Evolutionary conservation across 176 grass and related monocot genomes (phyloP), one percentile per base, ranked within the genome.

Genomic region (Triticum monococcum): DNA sequence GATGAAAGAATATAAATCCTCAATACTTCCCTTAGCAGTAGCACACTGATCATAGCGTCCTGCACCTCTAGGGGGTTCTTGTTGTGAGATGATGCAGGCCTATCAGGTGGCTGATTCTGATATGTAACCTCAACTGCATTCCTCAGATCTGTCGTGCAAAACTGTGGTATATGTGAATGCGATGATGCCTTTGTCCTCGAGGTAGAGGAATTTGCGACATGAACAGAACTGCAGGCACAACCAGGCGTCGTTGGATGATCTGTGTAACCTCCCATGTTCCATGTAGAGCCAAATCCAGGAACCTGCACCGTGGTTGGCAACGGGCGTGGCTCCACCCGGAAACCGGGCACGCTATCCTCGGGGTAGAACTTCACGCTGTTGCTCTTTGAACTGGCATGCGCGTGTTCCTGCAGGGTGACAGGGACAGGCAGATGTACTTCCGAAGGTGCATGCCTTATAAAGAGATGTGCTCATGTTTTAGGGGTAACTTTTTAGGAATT

Each of bases 381-480:
- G 91, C 89, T 90, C 79, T 91, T 97, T 38, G 87, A 84, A 87
- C 74, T 94, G 54, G 52, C 63, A 16, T 97, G 92, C 33, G 56
- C 63, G 11, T 90, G 90, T 75, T 85, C 85, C 79, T 94, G 77
- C 82, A 71, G 45, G 64, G 54, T 79, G 40, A 41, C 37, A 82
- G 78, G 59, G 71, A 23, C 7, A 86, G 5, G 46, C 26, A 68
- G 46, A 72, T 79, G 33, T 33, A 54, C n/a, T 72, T 14, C 5
- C 30, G 37, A 79, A 54, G 17, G n/a, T 81, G n/a, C 68, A 73
- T 48, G 12, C 33, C 38, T 50, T 74, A 74, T 48, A 75, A 28
- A 75, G 13, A 50, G 16, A 13, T 75, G 43, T 75, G 72, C 45
- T 68, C 46, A 48, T 26, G 17, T 75, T 75, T 75, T 75, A 24